Evolutionary conservation across 1,284 basidiomycete species (phyloP).

Genomic region (Anthracocystis panici-leucophaei): DNA sequence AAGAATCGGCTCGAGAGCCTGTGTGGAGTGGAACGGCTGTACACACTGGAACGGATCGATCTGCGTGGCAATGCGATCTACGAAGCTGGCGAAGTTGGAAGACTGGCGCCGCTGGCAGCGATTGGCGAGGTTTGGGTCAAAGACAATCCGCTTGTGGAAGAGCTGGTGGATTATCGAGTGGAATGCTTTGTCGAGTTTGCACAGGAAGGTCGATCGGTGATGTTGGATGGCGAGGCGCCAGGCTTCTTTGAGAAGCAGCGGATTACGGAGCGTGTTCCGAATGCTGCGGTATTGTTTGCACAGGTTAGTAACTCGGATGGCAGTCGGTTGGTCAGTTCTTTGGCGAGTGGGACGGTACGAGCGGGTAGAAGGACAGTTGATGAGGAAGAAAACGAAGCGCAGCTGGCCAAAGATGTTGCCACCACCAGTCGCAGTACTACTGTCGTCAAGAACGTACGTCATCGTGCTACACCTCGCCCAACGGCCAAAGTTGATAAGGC

Average conservation of each 20-base stretch:
- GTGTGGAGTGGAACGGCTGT: conserved; percentile 89
- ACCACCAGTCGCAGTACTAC: conserved; percentile 22
- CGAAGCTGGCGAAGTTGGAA: conserved; percentile 86
- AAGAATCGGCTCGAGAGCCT: conserved; percentile 89
- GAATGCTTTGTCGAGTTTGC: conserved; percentile 84
- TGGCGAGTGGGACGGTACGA: not conserved
- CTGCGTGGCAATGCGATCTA: conserved; percentile 84
- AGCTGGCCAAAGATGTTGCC: conserved; percentile 27
- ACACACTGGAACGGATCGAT: conserved; percentile 85
- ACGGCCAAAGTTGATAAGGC: conserved; percentile 1
- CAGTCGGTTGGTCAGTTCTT: not conserved
- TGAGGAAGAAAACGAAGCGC: conserved; percentile 30
- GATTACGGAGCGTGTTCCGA: conserved; percentile 58
- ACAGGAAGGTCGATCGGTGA: conserved; percentile 77
- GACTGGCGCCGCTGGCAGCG: conserved; percentile 82
- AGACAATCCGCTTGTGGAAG: conserved; percentile 56
- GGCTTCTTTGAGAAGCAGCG: conserved; percentile 82
- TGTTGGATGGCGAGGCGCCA: conserved; percentile 79
- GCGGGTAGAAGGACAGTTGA: not conserved
- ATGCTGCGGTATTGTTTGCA: conserved; percentile 6
- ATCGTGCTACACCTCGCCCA: conserved; percentile 11
- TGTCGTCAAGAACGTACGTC: conserved; percentile 34
- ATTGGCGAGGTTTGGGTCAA: conserved; percentile 71
- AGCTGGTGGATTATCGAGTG: conserved; percentile 75
- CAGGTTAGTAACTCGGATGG: not conserved